phyloP scores from a whole-genome alignment of 23 red algal genomes.

The Rhodosorus marinus region DNA sequence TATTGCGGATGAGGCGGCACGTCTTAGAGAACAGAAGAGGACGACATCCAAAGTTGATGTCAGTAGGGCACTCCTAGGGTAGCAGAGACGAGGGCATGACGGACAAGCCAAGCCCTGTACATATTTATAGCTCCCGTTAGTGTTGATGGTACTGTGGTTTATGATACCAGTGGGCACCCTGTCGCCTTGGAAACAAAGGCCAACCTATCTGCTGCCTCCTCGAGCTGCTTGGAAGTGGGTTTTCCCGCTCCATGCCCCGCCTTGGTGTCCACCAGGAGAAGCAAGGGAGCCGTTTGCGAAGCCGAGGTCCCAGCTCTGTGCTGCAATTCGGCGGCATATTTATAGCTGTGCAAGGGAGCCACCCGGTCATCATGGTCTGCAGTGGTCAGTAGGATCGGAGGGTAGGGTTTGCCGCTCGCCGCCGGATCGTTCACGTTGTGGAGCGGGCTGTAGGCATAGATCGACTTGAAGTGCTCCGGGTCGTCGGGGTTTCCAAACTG shows the following conservation, averaged over 20 bases:
- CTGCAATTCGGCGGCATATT: slow-evolving; percentile 34
- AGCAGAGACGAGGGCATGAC: no score
- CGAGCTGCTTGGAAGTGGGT: slow-evolving; percentile 27
- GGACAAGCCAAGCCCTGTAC: no score
- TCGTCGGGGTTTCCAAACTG: slow-evolving; percentile 50
- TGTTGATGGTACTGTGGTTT: no score
- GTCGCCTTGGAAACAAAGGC: not conserved
- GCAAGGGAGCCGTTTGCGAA: slow-evolving; percentile 7
- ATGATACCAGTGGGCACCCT: no score
- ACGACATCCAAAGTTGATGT: no score
- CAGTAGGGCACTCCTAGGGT: no score
- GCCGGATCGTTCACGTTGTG: slow-evolving; percentile 51
- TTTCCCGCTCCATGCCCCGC: slow-evolving; percentile 69
- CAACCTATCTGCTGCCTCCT: slow-evolving; percentile 27
- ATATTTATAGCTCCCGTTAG: no score
- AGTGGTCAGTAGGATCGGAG: slow-evolving; percentile 38
- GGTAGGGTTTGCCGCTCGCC: slow-evolving; percentile 23
- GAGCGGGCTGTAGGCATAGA: slow-evolving; percentile 38
- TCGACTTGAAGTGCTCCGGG: slow-evolving; percentile 30
- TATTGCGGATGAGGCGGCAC: no score
- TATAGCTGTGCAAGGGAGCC: slow-evolving; percentile 32
- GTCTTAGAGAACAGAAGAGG: no score
- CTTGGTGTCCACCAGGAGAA: slow-evolving; percentile 44
- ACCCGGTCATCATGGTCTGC: slow-evolving; percentile 53
- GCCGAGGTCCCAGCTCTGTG: slow-evolving; percentile 9